Conservation (phyloP, 2,329 filamentous ascomycete species). For the Alternaria triticina region DNA sequence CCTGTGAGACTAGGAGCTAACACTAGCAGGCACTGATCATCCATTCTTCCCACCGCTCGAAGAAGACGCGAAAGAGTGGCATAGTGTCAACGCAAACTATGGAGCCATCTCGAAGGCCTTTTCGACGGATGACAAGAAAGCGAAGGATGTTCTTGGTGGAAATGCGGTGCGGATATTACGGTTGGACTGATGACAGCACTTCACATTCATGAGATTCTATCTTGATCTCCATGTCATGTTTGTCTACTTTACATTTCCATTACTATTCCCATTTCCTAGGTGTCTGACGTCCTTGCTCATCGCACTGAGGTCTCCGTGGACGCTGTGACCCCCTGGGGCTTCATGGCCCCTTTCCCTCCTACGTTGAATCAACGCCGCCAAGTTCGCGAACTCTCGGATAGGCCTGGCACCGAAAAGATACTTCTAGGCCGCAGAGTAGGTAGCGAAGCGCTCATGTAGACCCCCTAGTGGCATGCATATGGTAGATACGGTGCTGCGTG, state of each 20-base stretch:
- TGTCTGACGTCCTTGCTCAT: no score
- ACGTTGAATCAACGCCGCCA: not conserved
- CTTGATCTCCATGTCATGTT: not conserved
- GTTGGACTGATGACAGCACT: slow-evolving; percentile 16
- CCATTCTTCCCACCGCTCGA: slow-evolving; percentile 82
- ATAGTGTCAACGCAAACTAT: slow-evolving; percentile 69
- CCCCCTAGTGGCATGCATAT: not conserved
- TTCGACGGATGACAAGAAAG: slow-evolving; percentile 52
- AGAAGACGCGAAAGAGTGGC: slow-evolving; percentile 69
- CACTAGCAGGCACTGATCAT: slow-evolving; percentile 72
- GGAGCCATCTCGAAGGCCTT: slow-evolving; percentile 62
- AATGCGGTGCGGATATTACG: slow-evolving; percentile 64
- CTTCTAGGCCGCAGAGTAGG: not conserved
- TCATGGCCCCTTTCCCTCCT: not conserved
- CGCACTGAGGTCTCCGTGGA: no score
- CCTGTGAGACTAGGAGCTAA: slow-evolving; percentile 4
- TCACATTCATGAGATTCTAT: not conserved
- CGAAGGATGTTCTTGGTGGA: slow-evolving; percentile 63
- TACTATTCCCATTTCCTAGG: no score
- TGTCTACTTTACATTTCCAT: no score
- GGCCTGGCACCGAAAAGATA: not conserved
- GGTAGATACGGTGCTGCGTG: not conserved
- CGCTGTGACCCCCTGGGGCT: not conserved
- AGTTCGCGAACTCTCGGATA: not conserved
- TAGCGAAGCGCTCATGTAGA: not conserved